Conservation (phyloP, 306 rosid genomes). For the Sphenostylis stenocarpa region DNA sequence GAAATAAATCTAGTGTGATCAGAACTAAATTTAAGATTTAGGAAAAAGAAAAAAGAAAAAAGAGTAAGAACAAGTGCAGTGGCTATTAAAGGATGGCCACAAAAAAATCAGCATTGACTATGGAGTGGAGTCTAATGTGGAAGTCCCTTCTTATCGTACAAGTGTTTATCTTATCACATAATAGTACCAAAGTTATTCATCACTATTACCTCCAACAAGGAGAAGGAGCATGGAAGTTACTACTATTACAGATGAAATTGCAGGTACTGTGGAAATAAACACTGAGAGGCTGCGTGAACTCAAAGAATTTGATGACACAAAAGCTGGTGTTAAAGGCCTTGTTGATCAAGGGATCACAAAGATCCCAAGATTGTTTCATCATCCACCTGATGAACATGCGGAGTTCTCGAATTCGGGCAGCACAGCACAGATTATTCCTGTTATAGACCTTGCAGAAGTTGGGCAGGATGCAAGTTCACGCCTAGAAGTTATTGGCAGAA, state of each 20-base stretch:
- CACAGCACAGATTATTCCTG: constrained; percentile 31
- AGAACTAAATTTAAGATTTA: too few species aligned
- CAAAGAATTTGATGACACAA: constrained; percentile 45
- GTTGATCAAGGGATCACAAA: constrained; percentile 53
- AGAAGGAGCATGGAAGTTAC: background rate
- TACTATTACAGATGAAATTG: background rate
- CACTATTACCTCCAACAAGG: background rate
- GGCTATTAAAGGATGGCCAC: too few species aligned
- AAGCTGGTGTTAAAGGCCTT: constrained; percentile 44
- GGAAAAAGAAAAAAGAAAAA: too few species aligned
- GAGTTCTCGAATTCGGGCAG: background rate
- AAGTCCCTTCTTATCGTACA: too few species aligned
- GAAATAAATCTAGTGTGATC: too few species aligned
- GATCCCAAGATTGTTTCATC: constrained; percentile 51
- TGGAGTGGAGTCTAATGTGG: too few species aligned
- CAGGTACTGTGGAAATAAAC: background rate
- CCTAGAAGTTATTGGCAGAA: background rate
- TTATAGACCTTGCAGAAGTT: constrained; percentile 35
- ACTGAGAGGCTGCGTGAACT: constrained; percentile 14
- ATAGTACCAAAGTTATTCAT: background rate
- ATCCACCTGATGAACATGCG: constrained; percentile 2
- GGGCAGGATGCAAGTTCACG: background rate
- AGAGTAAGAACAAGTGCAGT: too few species aligned
- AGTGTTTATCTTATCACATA: background rate
- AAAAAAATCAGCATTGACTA: too few species aligned